Conservation (phyloP, 2,329 filamentous ascomycete species). For the Diaporthe australafricana region DNA sequence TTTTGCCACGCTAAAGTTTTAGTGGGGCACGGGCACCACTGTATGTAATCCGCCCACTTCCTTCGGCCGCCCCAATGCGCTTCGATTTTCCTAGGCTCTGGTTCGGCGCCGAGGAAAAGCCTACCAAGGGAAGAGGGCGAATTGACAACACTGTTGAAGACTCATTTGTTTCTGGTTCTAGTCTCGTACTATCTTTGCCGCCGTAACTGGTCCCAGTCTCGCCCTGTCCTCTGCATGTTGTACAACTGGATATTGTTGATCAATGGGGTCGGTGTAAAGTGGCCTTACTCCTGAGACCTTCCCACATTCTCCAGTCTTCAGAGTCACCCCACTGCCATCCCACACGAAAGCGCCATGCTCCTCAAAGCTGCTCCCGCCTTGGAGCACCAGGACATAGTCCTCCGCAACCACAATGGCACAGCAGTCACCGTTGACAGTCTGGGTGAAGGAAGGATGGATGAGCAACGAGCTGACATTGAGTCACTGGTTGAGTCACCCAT, state of each 20-base stretch:
- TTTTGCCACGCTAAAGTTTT: slow-evolving; percentile 25
- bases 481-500: slow-evolving; percentile 67
- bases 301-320: slow-evolving; percentile 5
- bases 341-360: slow-evolving; percentile 30
- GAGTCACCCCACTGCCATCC: slow-evolving; percentile 22
- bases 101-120: not conserved
- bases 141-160: not conserved
- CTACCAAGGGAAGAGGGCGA: not conserved
- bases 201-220: not conserved
- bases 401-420: slow-evolving; percentile 29
- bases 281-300: not conserved
- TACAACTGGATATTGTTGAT: slow-evolving; percentile 13
- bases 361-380: slow-evolving; percentile 31
- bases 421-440: slow-evolving; percentile 1
- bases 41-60: not conserved
- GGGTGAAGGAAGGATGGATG: slow-evolving; percentile 26
- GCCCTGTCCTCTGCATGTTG: not conserved
- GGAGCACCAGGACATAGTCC: slow-evolving; percentile 32
- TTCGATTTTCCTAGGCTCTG: not conserved
- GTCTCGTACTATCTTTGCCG: not conserved
- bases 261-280: slow-evolving; percentile 5
- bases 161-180: not conserved
- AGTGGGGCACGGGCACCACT: slow-evolving; percentile 29
- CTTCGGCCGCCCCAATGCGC: not conserved
- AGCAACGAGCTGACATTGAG: slow-evolving; percentile 47